These are phyloP conservation scores for Nakazawaea molendinolei DNA, from an alignment of 805 yeast genomes.

Conservation along the genomic window DNA sequence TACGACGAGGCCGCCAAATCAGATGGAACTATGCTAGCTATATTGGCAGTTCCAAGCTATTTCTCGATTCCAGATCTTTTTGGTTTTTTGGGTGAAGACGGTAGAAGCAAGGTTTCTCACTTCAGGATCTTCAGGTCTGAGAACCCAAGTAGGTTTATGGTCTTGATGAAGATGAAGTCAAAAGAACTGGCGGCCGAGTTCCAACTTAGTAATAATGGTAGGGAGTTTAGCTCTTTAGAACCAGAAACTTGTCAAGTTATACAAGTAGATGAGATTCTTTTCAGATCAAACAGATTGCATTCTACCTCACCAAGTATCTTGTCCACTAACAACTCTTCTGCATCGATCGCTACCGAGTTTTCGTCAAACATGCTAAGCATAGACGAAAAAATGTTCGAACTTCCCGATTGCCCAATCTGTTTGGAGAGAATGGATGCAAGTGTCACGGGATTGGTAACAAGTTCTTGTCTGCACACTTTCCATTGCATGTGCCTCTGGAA, in stretches of 20 bases:
- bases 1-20: conserved; percentile 26
- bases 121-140: conserved; percentile 65
- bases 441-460: conserved; percentile 75
- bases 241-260: conserved; percentile 81
- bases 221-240: conserved; percentile 77
- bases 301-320: conserved; percentile 14
- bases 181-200: conserved; percentile 53
- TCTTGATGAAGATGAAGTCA: conserved; percentile 64
- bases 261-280: conserved; percentile 52
- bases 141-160: conserved; percentile 65
- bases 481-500: conserved; percentile 83
- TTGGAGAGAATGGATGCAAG: conserved; percentile 80
- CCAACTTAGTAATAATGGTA: conserved; percentile 62
- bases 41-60: conserved; percentile 82
- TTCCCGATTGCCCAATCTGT: conserved; percentile 93
- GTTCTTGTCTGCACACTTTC: conserved; percentile 89
- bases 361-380: neutral
- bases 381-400: conserved; percentile 32
- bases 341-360: conserved; percentile 20
- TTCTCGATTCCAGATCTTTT: conserved; percentile 79
- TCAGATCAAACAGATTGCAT: conserved; percentile 24
- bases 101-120: conserved; percentile 53
- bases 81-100: conserved; percentile 69
- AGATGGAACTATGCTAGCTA: conserved; percentile 65
- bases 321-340: conserved; percentile 53